phyloP scores from a whole-genome alignment of 2,329 filamentous ascomycete species.

The Cladosporium oxysporum region DNA sequence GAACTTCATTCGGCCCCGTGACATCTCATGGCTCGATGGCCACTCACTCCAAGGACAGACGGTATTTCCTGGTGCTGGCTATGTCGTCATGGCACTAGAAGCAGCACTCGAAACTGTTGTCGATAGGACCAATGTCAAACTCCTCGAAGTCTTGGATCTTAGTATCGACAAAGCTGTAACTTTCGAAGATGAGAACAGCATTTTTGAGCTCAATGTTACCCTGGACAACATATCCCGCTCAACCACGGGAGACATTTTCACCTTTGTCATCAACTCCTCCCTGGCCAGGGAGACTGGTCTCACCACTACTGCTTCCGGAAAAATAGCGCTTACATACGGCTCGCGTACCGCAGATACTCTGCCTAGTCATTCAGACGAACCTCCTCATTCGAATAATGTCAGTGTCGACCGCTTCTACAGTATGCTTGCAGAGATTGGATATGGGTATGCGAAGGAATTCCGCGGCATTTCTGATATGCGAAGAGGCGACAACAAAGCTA shows the following conservation, averaged over 20 bases:
- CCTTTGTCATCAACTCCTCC: not conserved
- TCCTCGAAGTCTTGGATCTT: conserved; percentile 24
- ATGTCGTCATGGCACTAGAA: conserved; percentile 19
- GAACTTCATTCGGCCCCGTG: conserved; percentile 7
- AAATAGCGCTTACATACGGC: not conserved
- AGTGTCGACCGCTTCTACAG: not conserved
- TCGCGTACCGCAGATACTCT: not conserved
- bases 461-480: not conserved
- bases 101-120: not conserved
- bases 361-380: not conserved
- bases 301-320: not conserved
- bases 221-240: not conserved
- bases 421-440: not conserved
- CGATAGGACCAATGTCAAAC: no score
- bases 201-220: not conserved
- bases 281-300: not conserved
- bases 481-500: not conserved
- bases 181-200: conserved; percentile 20
- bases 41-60: conserved; percentile 20
- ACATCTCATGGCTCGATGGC: conserved; percentile 19
- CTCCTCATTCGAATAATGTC: not conserved
- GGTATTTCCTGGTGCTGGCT: conserved; percentile 20
- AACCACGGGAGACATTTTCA: not conserved
- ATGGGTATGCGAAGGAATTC: not conserved
- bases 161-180: conserved; percentile 24